Percentiles rank a stretch among this genome's conserved stretches.
phyloP scores from a whole-genome alignment of 2,329 filamentous ascomycete species.

The Neonectria coccinea region DNA sequence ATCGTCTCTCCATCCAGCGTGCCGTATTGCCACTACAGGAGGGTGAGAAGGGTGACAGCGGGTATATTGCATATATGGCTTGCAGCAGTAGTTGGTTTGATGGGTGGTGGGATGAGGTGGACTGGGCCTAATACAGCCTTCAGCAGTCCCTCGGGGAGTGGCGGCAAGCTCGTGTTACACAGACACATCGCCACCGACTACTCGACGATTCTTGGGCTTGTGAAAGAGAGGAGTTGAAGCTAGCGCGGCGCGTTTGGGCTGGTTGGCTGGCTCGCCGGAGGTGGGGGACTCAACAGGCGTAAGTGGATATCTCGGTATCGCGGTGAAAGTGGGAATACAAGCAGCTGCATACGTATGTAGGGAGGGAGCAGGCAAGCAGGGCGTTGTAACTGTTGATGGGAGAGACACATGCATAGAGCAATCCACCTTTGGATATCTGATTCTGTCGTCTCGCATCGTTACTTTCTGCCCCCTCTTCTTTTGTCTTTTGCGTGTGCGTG shows the following conservation, averaged over 20 bases:
- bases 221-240: background rate
- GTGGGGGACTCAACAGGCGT: background rate
- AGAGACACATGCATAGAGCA: background rate
- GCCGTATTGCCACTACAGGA: background rate
- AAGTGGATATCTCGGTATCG: background rate
- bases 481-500: background rate
- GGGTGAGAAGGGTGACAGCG: slow-evolving; percentile 6
- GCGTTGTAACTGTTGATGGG: background rate
- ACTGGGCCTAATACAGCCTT: background rate
- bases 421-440: background rate
- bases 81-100: background rate
- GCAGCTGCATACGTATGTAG: background rate
- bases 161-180: background rate
- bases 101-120: background rate
- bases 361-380: background rate
- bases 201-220: background rate
- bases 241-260: background rate
- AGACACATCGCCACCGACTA: background rate
- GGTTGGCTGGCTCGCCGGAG: background rate
- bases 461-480: background rate
- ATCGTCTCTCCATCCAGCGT: background rate
- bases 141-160: background rate
- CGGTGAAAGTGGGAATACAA: background rate
- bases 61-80: slow-evolving; percentile 1
- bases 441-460: background rate